Base-by-base conservation (phyloP, 2,329 filamentous ascomycete species). In the Periconia digitata region DNA sequence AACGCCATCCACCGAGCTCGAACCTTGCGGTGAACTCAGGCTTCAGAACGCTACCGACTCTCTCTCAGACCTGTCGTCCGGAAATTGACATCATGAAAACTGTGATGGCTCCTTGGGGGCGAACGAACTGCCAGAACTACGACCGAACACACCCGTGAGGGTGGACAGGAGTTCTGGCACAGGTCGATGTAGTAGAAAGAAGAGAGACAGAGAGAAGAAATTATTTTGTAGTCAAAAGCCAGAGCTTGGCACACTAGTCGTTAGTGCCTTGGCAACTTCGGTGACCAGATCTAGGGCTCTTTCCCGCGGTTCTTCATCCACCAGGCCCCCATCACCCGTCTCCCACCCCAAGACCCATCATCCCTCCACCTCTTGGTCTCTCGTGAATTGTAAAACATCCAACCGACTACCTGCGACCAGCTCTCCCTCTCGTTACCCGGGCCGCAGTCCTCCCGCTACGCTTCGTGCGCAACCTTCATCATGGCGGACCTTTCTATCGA, bases 31-130 rank as follows among this genome's bases (percentile, higher is more conserved):
- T 53, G 59, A 70, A 58, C 63, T 71, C 68, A 83, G 82, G 83
- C 80, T 79, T 69, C 64, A 66, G 66, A 62, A 66, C 64, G 76
- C 71, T 74, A 73, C 77, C 76, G 72, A 78, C 78, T 94, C 82
- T 67, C 73, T 96, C 86, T 95, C 73, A 89, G 86, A 94, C 85
- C 89, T 94, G 91, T 95, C 90, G 88, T 91, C 89, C 85, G 87
- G 88, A 92, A 79, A 90, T 87, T 85, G 81, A 88, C 86, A 91
- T 84, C 88, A 90, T 85, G 73, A 65, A 39, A 62, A 67, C 29
- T 40, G 58, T 85, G 87, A 85, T 86, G 91, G 88, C 88, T 85
- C 90, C 71, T 64, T 70, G 55, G 55, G 76, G 46, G 82, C 84
- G 66, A 90, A 89, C 88, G 89, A 92, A 84, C 85, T 92, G 89